A percentile compares a stretch with the other conserved stretches of the same genome.
These are phyloP conservation scores for Penicillium carneum DNA, from an alignment of 2,329 filamentous ascomycete species.

Conservation along the genomic window DNA sequence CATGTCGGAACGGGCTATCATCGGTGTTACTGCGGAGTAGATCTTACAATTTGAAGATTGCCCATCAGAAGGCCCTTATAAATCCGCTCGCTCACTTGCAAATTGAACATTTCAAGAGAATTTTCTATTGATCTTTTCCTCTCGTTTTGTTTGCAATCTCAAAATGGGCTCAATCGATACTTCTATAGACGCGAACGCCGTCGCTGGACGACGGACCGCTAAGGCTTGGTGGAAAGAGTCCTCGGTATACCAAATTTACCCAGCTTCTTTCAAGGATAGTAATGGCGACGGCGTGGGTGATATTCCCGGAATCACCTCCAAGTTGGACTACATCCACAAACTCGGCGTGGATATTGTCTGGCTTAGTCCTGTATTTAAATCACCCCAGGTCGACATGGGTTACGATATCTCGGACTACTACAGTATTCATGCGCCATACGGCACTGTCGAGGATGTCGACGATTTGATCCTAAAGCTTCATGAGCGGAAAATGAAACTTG, in stretches of 20 bases:
- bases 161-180: too few relatives aligned
- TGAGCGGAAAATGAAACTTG: slow-evolving; percentile 57
- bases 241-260: slow-evolving; percentile 68
- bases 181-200: too few relatives aligned
- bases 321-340: slow-evolving; percentile 41
- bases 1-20: too few relatives aligned
- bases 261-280: slow-evolving; percentile 58
- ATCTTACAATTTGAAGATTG: too few relatives aligned
- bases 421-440: slow-evolving; percentile 57
- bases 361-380: slow-evolving; percentile 59
- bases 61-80: too few relatives aligned
- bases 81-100: too few relatives aligned
- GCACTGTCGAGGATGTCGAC: slow-evolving; percentile 57
- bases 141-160: too few relatives aligned
- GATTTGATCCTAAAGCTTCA: slow-evolving; percentile 53
- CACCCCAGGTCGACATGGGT: slow-evolving; percentile 59
- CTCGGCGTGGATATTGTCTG: slow-evolving; percentile 46
- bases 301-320: slow-evolving; percentile 41
- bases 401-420: slow-evolving; percentile 65
- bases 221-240: slow-evolving; percentile 67
- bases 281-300: slow-evolving; percentile 47
- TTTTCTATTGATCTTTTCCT: too few relatives aligned
- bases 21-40: too few relatives aligned
- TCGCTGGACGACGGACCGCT: too few relatives aligned
- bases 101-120: too few relatives aligned